A percentile compares a stretch with the other conserved stretches of the same genome.
phyloP scores from a whole-genome alignment of 2,329 filamentous ascomycete genomes.

The Diaporthe caulivora region DNA sequence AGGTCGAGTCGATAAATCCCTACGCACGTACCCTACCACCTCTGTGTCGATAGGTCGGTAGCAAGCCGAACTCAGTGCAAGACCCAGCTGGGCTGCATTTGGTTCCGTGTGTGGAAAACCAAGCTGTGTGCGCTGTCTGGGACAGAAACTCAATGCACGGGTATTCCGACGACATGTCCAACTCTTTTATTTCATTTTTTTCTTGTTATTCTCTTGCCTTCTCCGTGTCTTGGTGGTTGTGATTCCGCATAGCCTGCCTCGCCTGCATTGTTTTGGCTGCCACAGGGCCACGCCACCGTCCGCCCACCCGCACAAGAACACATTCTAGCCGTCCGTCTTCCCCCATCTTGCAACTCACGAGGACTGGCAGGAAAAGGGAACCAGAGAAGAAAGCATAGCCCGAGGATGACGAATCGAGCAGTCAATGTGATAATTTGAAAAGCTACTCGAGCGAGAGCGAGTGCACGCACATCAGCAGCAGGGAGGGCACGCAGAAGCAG shows the following conservation, averaged over 20 bases:
- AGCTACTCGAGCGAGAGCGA: neutral
- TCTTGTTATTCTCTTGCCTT: neutral
- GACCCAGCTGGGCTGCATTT: neutral
- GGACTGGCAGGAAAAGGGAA: neutral
- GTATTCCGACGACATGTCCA: neutral
- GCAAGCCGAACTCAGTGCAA: neutral
- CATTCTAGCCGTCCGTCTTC: neutral
- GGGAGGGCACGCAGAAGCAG: neutral
- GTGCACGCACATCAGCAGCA: neutral
- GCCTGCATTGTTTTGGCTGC: constrained; percentile 27
- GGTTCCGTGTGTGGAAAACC: neutral
- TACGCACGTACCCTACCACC: too few relatives aligned
- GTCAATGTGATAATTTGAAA: constrained; percentile 1
- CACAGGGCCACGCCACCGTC: constrained; percentile 17
- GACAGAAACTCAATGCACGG: neutral
- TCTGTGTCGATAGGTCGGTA: neutral
- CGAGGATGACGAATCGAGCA: neutral
- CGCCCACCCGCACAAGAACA: constrained; percentile 3
- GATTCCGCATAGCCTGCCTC: constrained; percentile 15
- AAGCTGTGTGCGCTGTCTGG: neutral
- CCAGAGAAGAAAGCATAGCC: neutral
- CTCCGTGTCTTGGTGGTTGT: constrained; percentile 3
- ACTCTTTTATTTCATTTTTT: too few relatives aligned
- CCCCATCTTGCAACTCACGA: neutral
- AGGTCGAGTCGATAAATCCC: too few relatives aligned